Evolutionary conservation across 371 early-diverging fungal genomes (phyloP).

Genomic region (Apophysomyces variabilis): DNA sequence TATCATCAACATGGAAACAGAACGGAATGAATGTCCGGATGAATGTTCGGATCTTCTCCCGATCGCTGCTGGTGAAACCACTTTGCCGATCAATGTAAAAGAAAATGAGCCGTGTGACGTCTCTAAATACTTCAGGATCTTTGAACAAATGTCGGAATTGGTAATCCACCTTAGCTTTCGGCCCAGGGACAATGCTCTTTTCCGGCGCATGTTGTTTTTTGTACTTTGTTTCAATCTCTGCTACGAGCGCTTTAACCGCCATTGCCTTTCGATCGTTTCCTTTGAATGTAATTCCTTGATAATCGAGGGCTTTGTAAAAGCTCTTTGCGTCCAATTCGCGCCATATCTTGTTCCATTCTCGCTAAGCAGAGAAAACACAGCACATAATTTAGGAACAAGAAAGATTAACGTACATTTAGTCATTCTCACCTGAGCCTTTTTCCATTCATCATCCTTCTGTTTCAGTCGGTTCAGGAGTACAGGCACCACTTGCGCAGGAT

Average conservation of each 20-base stretch:
- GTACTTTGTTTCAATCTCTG: conserved; percentile 77
- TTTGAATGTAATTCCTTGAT: conserved; percentile 91
- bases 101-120: conserved; percentile 67
- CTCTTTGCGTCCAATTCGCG: conserved; percentile 92
- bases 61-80: conserved; percentile 65
- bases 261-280: conserved; percentile 85
- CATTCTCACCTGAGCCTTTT: conserved; percentile 49
- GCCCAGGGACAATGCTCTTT: conserved; percentile 26
- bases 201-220: conserved; percentile 46
- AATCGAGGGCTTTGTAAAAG: conserved; percentile 97
- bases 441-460: conserved; percentile 98
- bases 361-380: conserved; percentile 43
- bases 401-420: conserved; percentile 52
- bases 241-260: conserved; percentile 75
- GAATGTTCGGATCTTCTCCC: conserved; percentile 77
- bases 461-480: conserved; percentile 93
- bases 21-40: conserved; percentile 73
- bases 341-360: conserved; percentile 97
- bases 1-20: conserved; percentile 68
- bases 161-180: conserved; percentile 45
- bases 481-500: conserved; percentile 93
- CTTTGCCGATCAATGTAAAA: conserved; percentile 55
- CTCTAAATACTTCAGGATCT: conserved; percentile 65
- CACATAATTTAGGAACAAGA: conserved; percentile 65
- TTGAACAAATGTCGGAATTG: conserved; percentile 69